Evolutionary conservation across 257 asterid genomes (phyloP).

Genomic region (Ehretia macrophylla): DNA sequence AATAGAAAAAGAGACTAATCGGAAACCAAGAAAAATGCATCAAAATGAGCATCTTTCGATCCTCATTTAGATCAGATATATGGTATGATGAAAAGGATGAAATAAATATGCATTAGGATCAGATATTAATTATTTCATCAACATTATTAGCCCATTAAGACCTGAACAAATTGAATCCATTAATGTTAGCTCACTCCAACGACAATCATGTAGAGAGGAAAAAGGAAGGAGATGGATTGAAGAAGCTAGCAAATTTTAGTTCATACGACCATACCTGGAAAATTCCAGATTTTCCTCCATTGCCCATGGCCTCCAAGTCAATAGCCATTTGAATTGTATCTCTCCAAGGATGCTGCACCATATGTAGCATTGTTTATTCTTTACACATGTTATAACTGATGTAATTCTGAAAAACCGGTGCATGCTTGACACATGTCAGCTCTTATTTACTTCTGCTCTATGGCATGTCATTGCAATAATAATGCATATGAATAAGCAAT

Average conservation of each 20-base stretch:
- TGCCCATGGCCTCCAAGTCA: conserved; percentile 98
- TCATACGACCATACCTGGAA: conserved; percentile 67
- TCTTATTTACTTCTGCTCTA: too few relatives aligned
- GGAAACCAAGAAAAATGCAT: too few relatives aligned
- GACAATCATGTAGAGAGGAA: conserved; percentile 2
- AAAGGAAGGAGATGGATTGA: too few relatives aligned
- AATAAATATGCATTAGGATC: too few relatives aligned
- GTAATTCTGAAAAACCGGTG: conserved; percentile 2
- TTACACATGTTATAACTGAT: conserved; percentile 9
- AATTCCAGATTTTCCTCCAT: conserved; percentile 86
- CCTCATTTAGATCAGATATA: too few relatives aligned
- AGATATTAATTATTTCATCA: too few relatives aligned
- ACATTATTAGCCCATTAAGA: too few relatives aligned
- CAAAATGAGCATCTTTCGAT: too few relatives aligned
- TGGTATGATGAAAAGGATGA: too few relatives aligned
- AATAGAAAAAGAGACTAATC: neutral
- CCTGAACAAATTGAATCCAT: neutral
- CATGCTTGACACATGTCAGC: neutral
- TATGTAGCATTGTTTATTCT: conserved; percentile 11
- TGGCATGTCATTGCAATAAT: too few relatives aligned
- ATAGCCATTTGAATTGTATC: conserved; percentile 73
- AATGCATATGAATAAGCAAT: too few relatives aligned
- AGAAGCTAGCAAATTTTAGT: neutral
- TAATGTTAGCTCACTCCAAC: neutral
- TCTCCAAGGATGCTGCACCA: conserved; percentile 93